Conservation (phyloP, 257 asterid genomes). For the Fraxinus anomala region DNA sequence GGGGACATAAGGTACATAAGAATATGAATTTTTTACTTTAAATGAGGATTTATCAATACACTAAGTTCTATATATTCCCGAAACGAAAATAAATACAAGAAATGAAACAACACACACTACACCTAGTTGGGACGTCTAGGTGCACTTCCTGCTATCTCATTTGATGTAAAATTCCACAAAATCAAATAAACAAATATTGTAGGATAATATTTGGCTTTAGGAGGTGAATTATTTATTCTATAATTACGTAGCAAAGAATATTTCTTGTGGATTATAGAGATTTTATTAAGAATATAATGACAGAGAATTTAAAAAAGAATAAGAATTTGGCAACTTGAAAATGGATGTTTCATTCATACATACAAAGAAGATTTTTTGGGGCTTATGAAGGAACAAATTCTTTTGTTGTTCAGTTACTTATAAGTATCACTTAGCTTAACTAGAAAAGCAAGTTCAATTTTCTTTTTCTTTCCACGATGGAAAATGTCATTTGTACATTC, state of each 20-base stretch:
- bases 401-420: conserved; percentile 18
- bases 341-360: no score
- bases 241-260: not conserved
- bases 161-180: not conserved
- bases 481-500: no score
- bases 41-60: conserved; percentile 20
- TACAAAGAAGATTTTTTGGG: no score
- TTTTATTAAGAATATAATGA: conserved; percentile 4
- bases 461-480: not conserved
- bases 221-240: not conserved
- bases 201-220: not conserved
- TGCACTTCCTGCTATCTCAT: not conserved
- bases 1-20: conserved; percentile 15
- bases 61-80: not conserved
- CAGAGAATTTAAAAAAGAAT: conserved; percentile 17
- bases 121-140: no score
- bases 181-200: not conserved
- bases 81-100: not conserved
- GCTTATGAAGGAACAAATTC: conserved; percentile 42
- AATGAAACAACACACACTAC: not conserved
- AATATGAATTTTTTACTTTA: conserved; percentile 50
- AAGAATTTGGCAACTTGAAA: conserved; percentile 10
- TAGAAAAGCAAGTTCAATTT: conserved; percentile 18
- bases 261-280: not conserved
- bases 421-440: conserved; percentile 22